phyloP scores from a whole-genome alignment of 371 early-diverging fungal genomes.

The Circinella umbellata region DNA sequence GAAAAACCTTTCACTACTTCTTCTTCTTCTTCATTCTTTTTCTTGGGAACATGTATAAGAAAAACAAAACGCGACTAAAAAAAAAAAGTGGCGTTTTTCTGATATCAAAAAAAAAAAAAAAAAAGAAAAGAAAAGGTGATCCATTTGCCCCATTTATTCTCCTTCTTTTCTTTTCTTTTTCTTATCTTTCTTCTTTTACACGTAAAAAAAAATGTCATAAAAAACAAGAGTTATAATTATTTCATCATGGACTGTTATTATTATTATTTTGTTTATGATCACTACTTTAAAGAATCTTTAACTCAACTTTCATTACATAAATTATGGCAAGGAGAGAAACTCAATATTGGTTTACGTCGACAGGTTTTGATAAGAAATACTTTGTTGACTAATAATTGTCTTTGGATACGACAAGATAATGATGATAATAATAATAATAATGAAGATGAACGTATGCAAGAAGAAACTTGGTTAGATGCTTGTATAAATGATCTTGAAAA shows the following conservation, averaged over 20 bases:
- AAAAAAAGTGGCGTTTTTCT: too few species aligned
- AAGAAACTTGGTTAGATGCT: constrained; percentile 39
- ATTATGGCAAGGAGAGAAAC: constrained; percentile 26
- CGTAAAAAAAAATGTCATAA: not conserved
- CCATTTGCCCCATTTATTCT: too few species aligned
- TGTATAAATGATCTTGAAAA: constrained; percentile 5
- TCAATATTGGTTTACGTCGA: constrained; percentile 28
- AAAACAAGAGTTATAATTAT: not conserved
- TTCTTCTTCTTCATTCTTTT: too few species aligned
- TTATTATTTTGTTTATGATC: constrained; percentile 2
- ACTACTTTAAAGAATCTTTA: constrained; percentile 5
- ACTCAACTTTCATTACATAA: constrained; percentile 40
- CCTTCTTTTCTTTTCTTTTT: constrained; percentile 8
- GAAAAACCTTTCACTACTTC: too few species aligned
- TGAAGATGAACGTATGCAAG: constrained; percentile 24
- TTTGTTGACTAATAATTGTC: constrained; percentile 19
- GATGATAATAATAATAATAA: constrained; percentile 6
- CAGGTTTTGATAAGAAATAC: constrained; percentile 44
- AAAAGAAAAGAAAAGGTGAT: too few species aligned
- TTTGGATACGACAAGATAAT: constrained; percentile 11
- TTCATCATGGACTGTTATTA: not conserved
- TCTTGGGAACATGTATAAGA: too few species aligned
- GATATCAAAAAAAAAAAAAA: too few species aligned
- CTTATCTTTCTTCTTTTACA: not conserved
- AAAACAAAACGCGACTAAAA: too few species aligned